Conservation (phyloP, 208 protist species). For the Herpetomonas samuelpessoai region DNA sequence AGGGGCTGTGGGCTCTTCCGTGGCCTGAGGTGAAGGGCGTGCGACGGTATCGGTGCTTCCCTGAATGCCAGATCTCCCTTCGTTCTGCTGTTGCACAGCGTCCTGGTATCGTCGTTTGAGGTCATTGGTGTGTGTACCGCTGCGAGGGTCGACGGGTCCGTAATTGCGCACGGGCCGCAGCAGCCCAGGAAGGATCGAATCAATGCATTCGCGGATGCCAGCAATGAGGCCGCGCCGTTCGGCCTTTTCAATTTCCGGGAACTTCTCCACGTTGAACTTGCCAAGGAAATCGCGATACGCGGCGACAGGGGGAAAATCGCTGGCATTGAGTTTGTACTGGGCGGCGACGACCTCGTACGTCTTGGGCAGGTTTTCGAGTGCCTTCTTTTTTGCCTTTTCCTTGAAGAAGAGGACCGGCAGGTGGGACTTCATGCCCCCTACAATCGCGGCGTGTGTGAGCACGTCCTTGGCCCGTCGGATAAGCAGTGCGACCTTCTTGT, state of each 20-base stretch:
- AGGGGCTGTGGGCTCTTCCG: not conserved
- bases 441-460: conserved; percentile 83
- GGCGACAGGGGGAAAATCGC: conserved; percentile 47
- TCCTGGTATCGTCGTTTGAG: conserved; percentile 47
- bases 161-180: conserved; percentile 41
- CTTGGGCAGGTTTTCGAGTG: conserved; percentile 38
- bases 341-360: conserved; percentile 58
- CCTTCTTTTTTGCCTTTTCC: conserved; percentile 55
- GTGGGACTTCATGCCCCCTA: conserved; percentile 61
- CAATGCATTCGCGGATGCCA: conserved; percentile 44
- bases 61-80: conserved; percentile 23
- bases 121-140: conserved; percentile 7
- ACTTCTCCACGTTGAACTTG: conserved; percentile 64
- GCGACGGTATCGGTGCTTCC: conserved; percentile 19
- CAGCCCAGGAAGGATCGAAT: conserved; percentile 51
- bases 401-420: conserved; percentile 81
- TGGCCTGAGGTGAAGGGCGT: not conserved
- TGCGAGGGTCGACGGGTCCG: conserved; percentile 6
- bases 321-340: conserved; percentile 55
- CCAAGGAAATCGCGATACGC: conserved; percentile 52
- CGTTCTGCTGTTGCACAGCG: conserved; percentile 24
- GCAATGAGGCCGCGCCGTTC: conserved; percentile 63
- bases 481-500: conserved; percentile 90
- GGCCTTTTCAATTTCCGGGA: conserved; percentile 52
- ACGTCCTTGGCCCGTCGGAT: conserved; percentile 87